Evolutionary conservation across 257 asterid species (phyloP).

Genomic region (Eucommia ulmoides): DNA sequence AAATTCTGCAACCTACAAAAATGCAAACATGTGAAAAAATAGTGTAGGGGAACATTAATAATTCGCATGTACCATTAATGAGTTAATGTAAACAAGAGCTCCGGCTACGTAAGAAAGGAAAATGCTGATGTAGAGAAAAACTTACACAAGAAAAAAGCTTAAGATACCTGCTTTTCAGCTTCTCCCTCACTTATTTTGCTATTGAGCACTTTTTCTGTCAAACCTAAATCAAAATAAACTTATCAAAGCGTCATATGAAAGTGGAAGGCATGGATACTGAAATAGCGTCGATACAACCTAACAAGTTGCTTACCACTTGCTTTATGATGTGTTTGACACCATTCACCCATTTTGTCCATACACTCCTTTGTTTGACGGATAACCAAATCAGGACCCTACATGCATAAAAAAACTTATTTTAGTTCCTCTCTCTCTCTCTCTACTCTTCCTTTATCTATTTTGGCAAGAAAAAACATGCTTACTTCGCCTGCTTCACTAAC

Average conservation of each 20-base stretch:
- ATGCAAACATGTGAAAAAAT: too few relatives aligned
- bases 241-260: slow-evolving; percentile 13
- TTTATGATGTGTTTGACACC: slow-evolving; percentile 91
- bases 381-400: slow-evolving; percentile 87
- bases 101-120: too few relatives aligned
- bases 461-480: too few relatives aligned
- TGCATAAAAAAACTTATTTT: slow-evolving; percentile 8
- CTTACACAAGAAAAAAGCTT: not conserved
- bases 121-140: too few relatives aligned
- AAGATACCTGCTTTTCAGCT: slow-evolving; percentile 97
- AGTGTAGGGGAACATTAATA: too few relatives aligned
- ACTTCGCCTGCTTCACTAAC: too few relatives aligned
- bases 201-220: slow-evolving; percentile 72
- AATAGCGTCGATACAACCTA: slow-evolving; percentile 4
- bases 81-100: too few relatives aligned
- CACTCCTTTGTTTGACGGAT: slow-evolving; percentile 77
- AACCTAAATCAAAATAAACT: slow-evolving; percentile 33
- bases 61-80: too few relatives aligned
- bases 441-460: too few relatives aligned
- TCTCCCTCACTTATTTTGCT: slow-evolving; percentile 67
- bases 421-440: too few relatives aligned
- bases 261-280: not conserved
- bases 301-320: slow-evolving; percentile 58
- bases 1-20: slow-evolving; percentile 67
- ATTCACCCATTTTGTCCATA: slow-evolving; percentile 82